Evolutionary conservation across 163 green algal species (phyloP), one percentile per base, ranked within the genome.

Genomic region (Coccomyxa subellipsoidea): DNA sequence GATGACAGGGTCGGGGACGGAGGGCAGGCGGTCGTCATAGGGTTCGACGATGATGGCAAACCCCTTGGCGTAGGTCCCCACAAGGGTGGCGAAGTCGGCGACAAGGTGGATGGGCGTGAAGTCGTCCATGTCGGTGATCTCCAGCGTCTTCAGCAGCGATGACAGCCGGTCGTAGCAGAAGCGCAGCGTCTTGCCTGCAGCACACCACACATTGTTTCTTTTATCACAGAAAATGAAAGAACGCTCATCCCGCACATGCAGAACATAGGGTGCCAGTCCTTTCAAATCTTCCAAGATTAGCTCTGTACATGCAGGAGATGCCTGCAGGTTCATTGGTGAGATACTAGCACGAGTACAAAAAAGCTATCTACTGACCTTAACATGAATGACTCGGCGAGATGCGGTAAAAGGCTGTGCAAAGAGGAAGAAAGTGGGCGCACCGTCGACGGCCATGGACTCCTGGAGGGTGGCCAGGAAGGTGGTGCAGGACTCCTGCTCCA

Each of bases 111-210:
- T 85, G 31, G 93, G 89, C 27, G 82, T 89, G 84, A 96, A 98
- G 77, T 99, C 96, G 80, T 99, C 96, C 2, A 89, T 97, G 88
- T 98, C 91, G 18, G 91, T 93, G 81, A 99, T 94, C 89, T 99
- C 95, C 81, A 99, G 92, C 54, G 97, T 99, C 83, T 97, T 96
- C 78, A 99, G 86, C 81, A 99, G 92, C 0, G 87, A 95, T 18
- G 87, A 86, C 39, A 98, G 90, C 5, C 97, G 91, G 90, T 99
- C 97, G 86, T 99, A 98, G 91, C 96, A 99, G 86, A 99, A 98
- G 79, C 93, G 89, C 80, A 97, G 87, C 72, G 93, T 93, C 81
- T 94, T 94, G 80, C 69, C 85, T 92, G 90, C 3, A 27, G 47
- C 5, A 59, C 15, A 18, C n/a, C 21, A 18, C 84, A 82, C 25